Base-by-base conservation (phyloP, 1,284 basidiomycete genomes). In the Leccinum angustisporum region DNA sequence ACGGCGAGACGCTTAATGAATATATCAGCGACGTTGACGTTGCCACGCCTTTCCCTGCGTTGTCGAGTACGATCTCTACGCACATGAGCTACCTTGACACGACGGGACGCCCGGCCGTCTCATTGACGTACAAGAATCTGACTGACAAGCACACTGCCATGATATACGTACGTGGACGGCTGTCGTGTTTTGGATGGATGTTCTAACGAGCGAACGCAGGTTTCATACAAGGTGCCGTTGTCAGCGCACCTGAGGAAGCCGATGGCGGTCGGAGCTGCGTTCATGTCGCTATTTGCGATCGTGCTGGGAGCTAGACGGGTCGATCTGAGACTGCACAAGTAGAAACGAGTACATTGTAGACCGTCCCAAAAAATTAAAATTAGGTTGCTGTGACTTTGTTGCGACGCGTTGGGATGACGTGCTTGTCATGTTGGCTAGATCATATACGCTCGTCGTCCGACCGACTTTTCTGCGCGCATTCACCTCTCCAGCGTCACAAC, bases 21-120 rank as follows among this genome's bases (percentile, higher is more conserved):
- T 10, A 58, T 27, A 62, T 57, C 67, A 97, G 94, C 59, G 87
- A 96, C 68, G 80, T 96, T 65, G 81, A 90, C 65, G 85, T 94
- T 62, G 80, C 80, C 57, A 78, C 88, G 4, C 95, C 97, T 2
- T 98, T 97, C 80, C 79, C 87, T 1, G 83, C 93, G 7, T 77
- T 88, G 65, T 78, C 80, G 31, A 86, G 86, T 67, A 77, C 75
- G 54, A 78, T 86, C 60, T 83, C 83, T 9, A 88, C 83, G 11
- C 90, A 93, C 71, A 86, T 86, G 66, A 93, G 94, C 7, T 99
- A 97, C 77, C 86, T 99, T 46, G 97, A 99, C 76, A 95, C 95
- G n/a, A 84, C 83, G 25, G 97, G 97, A 21, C 88, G 97, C 46
- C 94, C 93, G 3, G 82, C 84, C 4, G 78, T 98, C 25, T 27